Conservation (phyloP, 352 stramenopile species). For the Phytophthora melonis region DNA sequence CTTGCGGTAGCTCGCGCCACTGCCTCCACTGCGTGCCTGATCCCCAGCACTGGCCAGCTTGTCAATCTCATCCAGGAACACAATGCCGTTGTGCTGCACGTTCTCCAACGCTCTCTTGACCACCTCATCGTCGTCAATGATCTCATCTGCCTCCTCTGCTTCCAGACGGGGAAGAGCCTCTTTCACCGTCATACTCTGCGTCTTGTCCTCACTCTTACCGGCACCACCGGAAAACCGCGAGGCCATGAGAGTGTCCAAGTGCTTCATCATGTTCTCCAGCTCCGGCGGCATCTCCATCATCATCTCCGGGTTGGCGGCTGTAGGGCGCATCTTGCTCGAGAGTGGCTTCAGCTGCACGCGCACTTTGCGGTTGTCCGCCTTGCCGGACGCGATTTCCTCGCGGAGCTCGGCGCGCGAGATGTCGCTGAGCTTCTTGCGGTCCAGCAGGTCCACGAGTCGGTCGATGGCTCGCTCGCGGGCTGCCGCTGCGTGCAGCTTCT, state of each 20-base stretch:
- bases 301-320: conserved; percentile 51
- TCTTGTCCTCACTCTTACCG: conserved; percentile 40
- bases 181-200: conserved; percentile 75
- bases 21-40: conserved; percentile 74
- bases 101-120: conserved; percentile 80
- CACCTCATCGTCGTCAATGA: conserved; percentile 82
- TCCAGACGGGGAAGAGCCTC: conserved; percentile 78
- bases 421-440: conserved; percentile 56
- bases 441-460: conserved; percentile 83
- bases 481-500: conserved; percentile 90
- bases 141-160: conserved; percentile 74
- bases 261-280: conserved; percentile 85
- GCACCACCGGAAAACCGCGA: conserved; percentile 35
- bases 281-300: conserved; percentile 89
- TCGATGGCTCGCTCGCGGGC: conserved; percentile 92
- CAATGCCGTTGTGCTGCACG: conserved; percentile 98
- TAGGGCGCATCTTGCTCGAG: conserved; percentile 40
- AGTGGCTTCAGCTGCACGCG: conserved; percentile 62
- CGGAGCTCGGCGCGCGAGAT: conserved; percentile 55
- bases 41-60: conserved; percentile 94
- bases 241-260: conserved; percentile 76
- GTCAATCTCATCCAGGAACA: conserved; percentile 99
- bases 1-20: conserved; percentile 89
- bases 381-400: conserved; percentile 67
- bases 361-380: conserved; percentile 63